phyloP scores from a whole-genome alignment of 2,329 filamentous ascomycete species.

The Neofusicoccum ribis region DNA sequence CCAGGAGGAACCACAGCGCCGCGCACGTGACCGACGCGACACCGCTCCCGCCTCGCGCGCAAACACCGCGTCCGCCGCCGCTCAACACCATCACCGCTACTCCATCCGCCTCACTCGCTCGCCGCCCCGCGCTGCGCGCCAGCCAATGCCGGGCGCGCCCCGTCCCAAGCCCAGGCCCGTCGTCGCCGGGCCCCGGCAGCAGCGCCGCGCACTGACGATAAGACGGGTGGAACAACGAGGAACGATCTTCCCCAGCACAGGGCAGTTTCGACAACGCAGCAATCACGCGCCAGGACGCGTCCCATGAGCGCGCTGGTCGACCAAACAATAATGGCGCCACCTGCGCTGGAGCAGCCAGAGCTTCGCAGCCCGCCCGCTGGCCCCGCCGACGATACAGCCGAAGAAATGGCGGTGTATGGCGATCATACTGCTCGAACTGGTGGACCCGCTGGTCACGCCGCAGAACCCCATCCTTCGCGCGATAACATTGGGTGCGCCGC shows the following conservation, averaged over 20 bases:
- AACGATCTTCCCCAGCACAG: slow-evolving; percentile 6
- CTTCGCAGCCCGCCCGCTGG: not conserved
- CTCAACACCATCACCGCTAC: no score
- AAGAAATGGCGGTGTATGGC: slow-evolving; percentile 19
- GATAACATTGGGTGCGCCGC: not conserved
- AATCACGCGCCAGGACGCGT: slow-evolving; percentile 16
- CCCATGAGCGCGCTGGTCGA: not conserved
- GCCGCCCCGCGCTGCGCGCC: not conserved
- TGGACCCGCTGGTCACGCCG: slow-evolving; percentile 15
- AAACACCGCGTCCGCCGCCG: no score
- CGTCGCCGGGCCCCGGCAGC: not conserved
- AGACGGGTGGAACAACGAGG: not conserved
- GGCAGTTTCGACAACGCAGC: slow-evolving; percentile 16
- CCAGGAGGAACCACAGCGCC: no score
- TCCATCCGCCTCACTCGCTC: not conserved
- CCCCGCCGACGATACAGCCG: slow-evolving; percentile 2
- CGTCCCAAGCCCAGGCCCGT: no score
- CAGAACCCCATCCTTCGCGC: slow-evolving; percentile 8
- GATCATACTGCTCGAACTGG: slow-evolving; percentile 18
- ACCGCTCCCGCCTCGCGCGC: no score
- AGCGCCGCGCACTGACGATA: not conserved
- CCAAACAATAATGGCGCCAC: slow-evolving; percentile 7
- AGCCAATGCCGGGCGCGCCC: no score
- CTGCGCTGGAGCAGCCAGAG: not conserved
- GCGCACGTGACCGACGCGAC: not conserved